Base-by-base conservation (phyloP, 305 asterid species). In the Rubia balearica region DNA sequence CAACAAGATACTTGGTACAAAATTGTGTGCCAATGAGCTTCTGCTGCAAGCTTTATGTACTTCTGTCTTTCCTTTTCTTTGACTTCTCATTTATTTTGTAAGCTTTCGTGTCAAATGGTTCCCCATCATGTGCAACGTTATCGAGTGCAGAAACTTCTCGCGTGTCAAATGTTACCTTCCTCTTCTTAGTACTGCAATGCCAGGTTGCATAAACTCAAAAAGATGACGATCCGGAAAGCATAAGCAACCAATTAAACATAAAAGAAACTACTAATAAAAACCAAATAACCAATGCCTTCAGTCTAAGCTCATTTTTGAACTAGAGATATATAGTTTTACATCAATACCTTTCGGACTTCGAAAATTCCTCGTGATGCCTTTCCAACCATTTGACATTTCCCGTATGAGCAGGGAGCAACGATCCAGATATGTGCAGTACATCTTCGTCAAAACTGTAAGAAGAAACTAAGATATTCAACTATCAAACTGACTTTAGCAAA, bases 381-480 rank as follows among this genome's bases (percentile, higher is more conserved):
- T 83, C 87, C 76, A 86, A 75, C 91, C 92, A 86, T 27, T 76
- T 79, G 22, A 81, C 79, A 55, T 81, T 78, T 77, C 92, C 96
- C 16, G 95, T 86, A 27, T 75, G 75, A 51, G 75, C 79, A 71
- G 85, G 82, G 70, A 63, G 74, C 74, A 87, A 75, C 30, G 90
- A 81, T 70, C 92, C 90, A 74, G 82, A 70, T 62, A 85, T 78
- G 67, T 89, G 95, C 51, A 89, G 85, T 67, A 77, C 77, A 70
- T 86, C 90, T 73, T 82, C 86, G 71, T 86, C 90, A 74, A 84
- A 86, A 73, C 96, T 87, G 73, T 78, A 83, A 77, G 12, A 24
- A 48, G 38, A 71, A 73, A 30, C 65, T 51, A 60, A 19, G 42
- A 10, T 30, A 27, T 74, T 48, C 30, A 77, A 41, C 59, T 49